Evolutionary conservation across 441 rosid species (phyloP), one percentile per base, ranked within the genome.

Genomic region (Syzygium malaccense): DNA sequence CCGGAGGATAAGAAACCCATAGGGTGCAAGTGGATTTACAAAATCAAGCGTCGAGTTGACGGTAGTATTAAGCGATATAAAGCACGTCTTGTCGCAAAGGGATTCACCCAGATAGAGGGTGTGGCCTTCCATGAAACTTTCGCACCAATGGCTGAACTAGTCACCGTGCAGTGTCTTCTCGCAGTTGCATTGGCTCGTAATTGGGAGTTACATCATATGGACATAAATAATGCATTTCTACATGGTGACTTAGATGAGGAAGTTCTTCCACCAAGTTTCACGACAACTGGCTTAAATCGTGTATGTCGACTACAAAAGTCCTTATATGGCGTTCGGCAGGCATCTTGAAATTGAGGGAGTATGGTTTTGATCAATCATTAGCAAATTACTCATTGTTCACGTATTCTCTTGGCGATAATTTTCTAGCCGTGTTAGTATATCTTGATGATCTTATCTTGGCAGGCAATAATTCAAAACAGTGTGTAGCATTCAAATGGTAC

Each of bases 71-170:
- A n/a, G 10, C 0, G 10, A n/a, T 62, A 62, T 62, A 62, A 62
- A 28, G 33, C 68, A n/a, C 3, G 5, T 62, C 18, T n/a, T 28
- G 33, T 62, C 0, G 5, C 33, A 18, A 62, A 62, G 32, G 68
- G 33, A 62, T 62, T n/a, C 33, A 28, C 9, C 4, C 0, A n/a
- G 0, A 62, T n/a, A n/a, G 19, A 14, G 0, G 68, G 68, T 2
- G 0, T 3, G 28, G 68, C n/a, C 19, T 62, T 28, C 68, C 68
- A n/a, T n/a, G 68, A 62, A 62, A 62, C 19, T 2, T n/a, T n/a
- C 0, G 5, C 18, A 14, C 33, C 0, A 1, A 1, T n/a, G 68
- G 68, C 68, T 62, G n/a, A 62, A n/a, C 30, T 62, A 14, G 68
- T 62, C 33, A 62, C 10, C n/a, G 8, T n/a, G 3, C 2, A 5